Evolutionary conservation across 495 filamentous ascomycete species (phyloP).

Genomic region (Penicillium roqueforti): DNA sequence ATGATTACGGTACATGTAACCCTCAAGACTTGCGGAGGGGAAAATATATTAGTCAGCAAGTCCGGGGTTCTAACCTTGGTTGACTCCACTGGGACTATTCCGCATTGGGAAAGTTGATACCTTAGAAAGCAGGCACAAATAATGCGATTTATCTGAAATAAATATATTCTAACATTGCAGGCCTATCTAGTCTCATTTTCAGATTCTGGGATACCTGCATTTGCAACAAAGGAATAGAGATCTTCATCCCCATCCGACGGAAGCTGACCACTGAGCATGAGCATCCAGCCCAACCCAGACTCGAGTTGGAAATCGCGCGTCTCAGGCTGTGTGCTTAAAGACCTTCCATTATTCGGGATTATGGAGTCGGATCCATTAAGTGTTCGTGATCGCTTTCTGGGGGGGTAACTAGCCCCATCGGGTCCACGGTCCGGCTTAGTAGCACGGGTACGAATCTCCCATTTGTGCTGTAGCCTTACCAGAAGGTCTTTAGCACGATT

Average conservation of each 20-base stretch:
- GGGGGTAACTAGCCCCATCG: conserved; percentile 1
- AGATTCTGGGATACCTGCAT: neutral
- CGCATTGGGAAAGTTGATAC: no score
- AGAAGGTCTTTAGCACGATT: conserved; percentile 18
- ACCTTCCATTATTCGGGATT: neutral
- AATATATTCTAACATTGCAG: no score
- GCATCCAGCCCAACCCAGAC: conserved; percentile 11
- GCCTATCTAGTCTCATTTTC: neutral
- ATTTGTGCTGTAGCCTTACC: conserved; percentile 12
- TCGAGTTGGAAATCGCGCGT: conserved; percentile 1
- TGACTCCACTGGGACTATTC: no score
- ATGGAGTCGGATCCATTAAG: neutral
- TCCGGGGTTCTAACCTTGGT: conserved; percentile 1
- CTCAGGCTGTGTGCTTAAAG: neutral
- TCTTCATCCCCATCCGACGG: conserved; percentile 10
- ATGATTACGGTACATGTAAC: neutral
- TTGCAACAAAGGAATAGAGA: conserved; percentile 9
- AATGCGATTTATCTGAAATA: no score
- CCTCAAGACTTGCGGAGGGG: conserved; percentile 6
- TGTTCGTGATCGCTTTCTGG: conserved; percentile 3
- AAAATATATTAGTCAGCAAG: conserved; percentile 14
- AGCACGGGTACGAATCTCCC: conserved; percentile 10
- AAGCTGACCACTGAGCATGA: conserved; percentile 10
- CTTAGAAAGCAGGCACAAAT: no score
- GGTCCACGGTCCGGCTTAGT: neutral